A percentile compares a stretch with the other conserved stretches of the same genome.
Conservation (phyloP, 345 rosid genomes). For the Aquilaria yunnanensis region DNA sequence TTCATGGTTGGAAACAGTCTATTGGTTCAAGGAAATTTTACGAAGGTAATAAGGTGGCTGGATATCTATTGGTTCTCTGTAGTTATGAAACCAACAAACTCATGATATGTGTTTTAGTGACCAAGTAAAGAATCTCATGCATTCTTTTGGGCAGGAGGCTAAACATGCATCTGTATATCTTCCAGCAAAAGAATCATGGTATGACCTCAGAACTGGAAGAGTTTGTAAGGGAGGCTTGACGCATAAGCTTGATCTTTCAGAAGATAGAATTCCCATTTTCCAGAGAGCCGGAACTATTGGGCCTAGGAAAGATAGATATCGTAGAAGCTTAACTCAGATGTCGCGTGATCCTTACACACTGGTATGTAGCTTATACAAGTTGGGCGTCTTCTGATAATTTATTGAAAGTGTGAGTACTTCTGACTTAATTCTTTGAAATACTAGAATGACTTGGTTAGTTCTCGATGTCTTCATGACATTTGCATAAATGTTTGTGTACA, state of each 20-base stretch:
- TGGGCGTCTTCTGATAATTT: slow-evolving; percentile 1
- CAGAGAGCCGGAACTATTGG: slow-evolving; percentile 88
- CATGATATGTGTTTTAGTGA: neutral
- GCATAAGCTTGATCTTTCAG: slow-evolving; percentile 57
- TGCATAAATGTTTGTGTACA: too few relatives aligned
- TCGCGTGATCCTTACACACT: slow-evolving; percentile 86
- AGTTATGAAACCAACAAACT: slow-evolving; percentile 4
- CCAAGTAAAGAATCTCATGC: neutral
- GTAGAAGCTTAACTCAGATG: slow-evolving; percentile 86
- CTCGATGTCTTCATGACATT: too few relatives aligned
- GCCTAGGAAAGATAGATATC: slow-evolving; percentile 74
- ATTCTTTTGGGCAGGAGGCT: slow-evolving; percentile 36
- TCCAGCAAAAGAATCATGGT: slow-evolving; percentile 87
- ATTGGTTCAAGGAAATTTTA: slow-evolving; percentile 81
- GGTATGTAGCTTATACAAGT: slow-evolving; percentile 40
- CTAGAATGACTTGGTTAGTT: too few relatives aligned
- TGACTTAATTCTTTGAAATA: too few relatives aligned
- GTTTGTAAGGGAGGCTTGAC: slow-evolving; percentile 49
- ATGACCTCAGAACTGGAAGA: slow-evolving; percentile 62
- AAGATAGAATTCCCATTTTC: slow-evolving; percentile 77
- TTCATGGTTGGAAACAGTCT: slow-evolving; percentile 89
- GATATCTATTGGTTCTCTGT: neutral
- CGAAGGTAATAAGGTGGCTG: slow-evolving; percentile 43
- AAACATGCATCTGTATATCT: slow-evolving; percentile 60
- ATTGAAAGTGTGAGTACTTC: neutral